Conservation (phyloP, 306 rosid species). For the Acacia confusa region DNA sequence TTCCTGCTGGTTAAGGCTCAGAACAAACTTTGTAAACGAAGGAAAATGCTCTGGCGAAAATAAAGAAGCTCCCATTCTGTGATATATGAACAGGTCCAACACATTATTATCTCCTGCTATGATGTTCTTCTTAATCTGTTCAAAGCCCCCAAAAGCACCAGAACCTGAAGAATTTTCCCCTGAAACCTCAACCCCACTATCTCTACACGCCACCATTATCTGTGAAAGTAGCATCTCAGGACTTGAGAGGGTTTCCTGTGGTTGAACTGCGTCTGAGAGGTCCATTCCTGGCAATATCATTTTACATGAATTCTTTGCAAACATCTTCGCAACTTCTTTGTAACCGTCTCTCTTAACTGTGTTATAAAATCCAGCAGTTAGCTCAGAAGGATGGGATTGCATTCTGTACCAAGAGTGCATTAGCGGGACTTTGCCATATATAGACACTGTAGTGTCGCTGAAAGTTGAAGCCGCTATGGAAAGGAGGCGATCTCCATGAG, state of each 20-base stretch:
- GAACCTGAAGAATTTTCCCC: slow-evolving; percentile 67
- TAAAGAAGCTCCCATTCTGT: slow-evolving; percentile 95
- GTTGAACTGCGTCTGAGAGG: slow-evolving; percentile 61
- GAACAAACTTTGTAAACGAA: slow-evolving; percentile 53
- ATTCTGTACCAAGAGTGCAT: not conserved
- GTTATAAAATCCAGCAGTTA: not conserved
- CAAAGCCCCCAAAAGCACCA: slow-evolving; percentile 29
- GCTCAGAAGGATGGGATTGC: not conserved
- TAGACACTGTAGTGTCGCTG: not conserved
- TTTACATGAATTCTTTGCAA: slow-evolving; percentile 70
- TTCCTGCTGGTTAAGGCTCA: slow-evolving; percentile 28
- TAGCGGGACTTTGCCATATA: not conserved
- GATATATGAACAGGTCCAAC: slow-evolving; percentile 72
- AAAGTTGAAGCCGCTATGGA: not conserved
- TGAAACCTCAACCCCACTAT: slow-evolving; percentile 59
- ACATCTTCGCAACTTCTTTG: slow-evolving; percentile 58
- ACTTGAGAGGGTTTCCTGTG: slow-evolving; percentile 37
- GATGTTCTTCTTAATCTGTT: slow-evolving; percentile 55
- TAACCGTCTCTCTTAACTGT: slow-evolving; percentile 27
- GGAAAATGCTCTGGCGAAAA: slow-evolving; percentile 94
- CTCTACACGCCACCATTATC: slow-evolving; percentile 54
- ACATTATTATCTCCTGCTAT: slow-evolving; percentile 46
- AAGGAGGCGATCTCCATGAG: not conserved
- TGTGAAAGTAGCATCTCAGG: slow-evolving; percentile 48
- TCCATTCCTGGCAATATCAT: slow-evolving; percentile 86